phyloP scores from a whole-genome alignment of 2,329 filamentous ascomycete genomes.

The Arachnomyces sp. region DNA sequence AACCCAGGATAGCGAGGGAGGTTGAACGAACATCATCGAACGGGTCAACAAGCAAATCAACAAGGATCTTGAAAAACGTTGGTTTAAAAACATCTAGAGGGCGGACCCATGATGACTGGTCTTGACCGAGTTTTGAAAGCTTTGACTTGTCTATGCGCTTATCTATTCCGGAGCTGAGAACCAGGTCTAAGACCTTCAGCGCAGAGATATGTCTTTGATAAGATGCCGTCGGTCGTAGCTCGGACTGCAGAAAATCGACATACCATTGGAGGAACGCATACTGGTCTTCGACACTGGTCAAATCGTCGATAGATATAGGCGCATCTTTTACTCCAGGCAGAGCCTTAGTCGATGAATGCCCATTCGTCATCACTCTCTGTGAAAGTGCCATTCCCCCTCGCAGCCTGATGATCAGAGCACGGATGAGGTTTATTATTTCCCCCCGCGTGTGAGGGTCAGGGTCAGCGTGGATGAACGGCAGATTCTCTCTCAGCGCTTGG shows the following conservation, averaged over 20 bases:
- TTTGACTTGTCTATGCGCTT: slow-evolving; percentile 29
- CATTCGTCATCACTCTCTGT: slow-evolving; percentile 6
- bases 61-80: slow-evolving; percentile 46
- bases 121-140: slow-evolving; percentile 41
- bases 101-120: slow-evolving; percentile 44
- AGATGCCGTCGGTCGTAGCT: slow-evolving; percentile 71
- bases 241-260: slow-evolving; percentile 58
- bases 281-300: slow-evolving; percentile 23
- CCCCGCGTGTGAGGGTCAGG: slow-evolving; percentile 79
- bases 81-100: slow-evolving; percentile 36
- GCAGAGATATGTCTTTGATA: slow-evolving; percentile 85
- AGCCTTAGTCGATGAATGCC: neutral
- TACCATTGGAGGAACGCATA: slow-evolving; percentile 64
- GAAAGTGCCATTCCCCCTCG: slow-evolving; percentile 51
- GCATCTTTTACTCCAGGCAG: slow-evolving; percentile 1
- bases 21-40: slow-evolving; percentile 79
- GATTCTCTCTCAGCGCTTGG: slow-evolving; percentile 52
- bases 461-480: slow-evolving; percentile 70
- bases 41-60: slow-evolving; percentile 77
- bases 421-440: slow-evolving; percentile 65
- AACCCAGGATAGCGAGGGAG: slow-evolving; percentile 38
- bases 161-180: slow-evolving; percentile 64
- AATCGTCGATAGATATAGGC: slow-evolving; percentile 39
- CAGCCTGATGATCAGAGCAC: slow-evolving; percentile 68
- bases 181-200: slow-evolving; percentile 58